phyloP scores from a whole-genome alignment of 371 early-diverging fungal species.

The Funneliformis caledonium region DNA sequence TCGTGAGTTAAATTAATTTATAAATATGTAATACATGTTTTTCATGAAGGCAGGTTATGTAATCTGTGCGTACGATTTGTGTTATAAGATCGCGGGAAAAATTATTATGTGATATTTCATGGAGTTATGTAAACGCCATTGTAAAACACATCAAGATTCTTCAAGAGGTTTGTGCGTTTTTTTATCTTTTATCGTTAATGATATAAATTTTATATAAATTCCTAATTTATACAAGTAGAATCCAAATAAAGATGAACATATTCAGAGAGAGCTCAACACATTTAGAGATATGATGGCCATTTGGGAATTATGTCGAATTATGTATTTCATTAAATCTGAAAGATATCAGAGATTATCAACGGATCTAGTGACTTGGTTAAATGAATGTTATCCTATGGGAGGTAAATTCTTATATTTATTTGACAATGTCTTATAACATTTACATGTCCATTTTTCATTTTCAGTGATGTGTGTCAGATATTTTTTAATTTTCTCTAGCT shows the following conservation, averaged over 20 bases:
- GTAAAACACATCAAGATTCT: slow-evolving; percentile 5
- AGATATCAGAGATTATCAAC: background rate
- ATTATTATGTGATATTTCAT: background rate
- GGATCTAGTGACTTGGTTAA: slow-evolving; percentile 22
- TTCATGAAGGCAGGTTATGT: background rate
- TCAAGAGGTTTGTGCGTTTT: background rate
- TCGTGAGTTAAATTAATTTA: background rate
- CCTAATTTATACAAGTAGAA: background rate
- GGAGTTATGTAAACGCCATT: slow-evolving; percentile 4
- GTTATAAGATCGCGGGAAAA: background rate
- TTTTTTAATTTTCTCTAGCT: slow-evolving; percentile 16
- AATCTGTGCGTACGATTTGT: background rate
- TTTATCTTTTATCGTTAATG: background rate
- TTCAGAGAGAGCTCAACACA: background rate
- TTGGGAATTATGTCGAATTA: slow-evolving; percentile 38
- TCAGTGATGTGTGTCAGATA: background rate
- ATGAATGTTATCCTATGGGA: slow-evolving; percentile 13
- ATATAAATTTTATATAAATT: background rate
- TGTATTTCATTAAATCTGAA: slow-evolving; percentile 3
- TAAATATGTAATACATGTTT: background rate
- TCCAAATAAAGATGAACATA: background rate
- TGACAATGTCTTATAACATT: background rate
- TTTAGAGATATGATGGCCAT: slow-evolving; percentile 14
- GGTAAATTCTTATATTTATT: background rate
- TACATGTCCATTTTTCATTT: background rate